phyloP scores from a whole-genome alignment of 495 filamentous ascomycete genomes.

The Penicillium nucicola region DNA sequence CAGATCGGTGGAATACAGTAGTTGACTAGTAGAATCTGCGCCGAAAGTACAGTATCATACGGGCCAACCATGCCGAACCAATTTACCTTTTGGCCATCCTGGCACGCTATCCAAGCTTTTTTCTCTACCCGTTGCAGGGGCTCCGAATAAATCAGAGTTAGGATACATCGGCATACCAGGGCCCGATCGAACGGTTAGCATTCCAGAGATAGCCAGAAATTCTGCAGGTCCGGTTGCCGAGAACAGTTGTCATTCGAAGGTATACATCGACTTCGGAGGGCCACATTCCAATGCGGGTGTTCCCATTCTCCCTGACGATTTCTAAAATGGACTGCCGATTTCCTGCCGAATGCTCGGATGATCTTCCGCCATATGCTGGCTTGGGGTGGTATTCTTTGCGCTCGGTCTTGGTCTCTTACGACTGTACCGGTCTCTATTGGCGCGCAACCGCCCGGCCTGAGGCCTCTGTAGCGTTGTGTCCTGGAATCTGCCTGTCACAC shows the following conservation, averaged over 20 bases:
- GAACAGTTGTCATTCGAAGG: background rate
- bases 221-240: conserved; percentile 9
- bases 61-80: background rate
- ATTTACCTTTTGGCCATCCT: background rate
- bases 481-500: too few species aligned
- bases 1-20: conserved; percentile 3
- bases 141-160: too few species aligned
- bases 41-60: too few species aligned
- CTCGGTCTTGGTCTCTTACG: too few species aligned
- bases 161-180: conserved; percentile 9
- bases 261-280: background rate
- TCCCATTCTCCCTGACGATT: background rate
- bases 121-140: too few species aligned
- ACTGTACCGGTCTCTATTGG: too few species aligned
- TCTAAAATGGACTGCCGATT: background rate
- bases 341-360: too few species aligned
- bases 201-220: conserved; percentile 10
- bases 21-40: background rate
- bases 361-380: too few species aligned
- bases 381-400: too few species aligned
- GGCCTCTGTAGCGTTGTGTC: too few species aligned
- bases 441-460: too few species aligned
- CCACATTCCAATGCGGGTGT: conserved; percentile 8
- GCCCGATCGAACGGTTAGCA: conserved; percentile 20
- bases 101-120: background rate